A percentile compares a stretch with the other conserved stretches of the same genome.
Evolutionary conservation across 495 filamentous ascomycete genomes (phyloP).

Genomic region (Ramalina intermedia): DNA sequence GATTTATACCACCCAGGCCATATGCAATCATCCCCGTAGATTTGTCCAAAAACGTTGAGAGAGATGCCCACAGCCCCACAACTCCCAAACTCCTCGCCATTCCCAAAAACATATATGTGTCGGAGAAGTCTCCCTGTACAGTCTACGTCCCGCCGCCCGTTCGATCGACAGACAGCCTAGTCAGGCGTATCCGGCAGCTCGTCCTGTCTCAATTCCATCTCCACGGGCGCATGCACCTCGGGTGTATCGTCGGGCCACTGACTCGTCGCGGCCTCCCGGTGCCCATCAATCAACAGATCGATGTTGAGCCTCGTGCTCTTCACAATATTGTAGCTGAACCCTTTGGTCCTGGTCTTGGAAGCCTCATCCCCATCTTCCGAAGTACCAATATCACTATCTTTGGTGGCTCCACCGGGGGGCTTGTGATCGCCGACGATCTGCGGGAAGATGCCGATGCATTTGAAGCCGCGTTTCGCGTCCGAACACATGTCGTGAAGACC

Average conservation of each 20-base stretch:
- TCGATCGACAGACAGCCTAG: background rate
- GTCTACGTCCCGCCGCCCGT: no score
- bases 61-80: no score
- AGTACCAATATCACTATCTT: conserved; percentile 31
- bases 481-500: conserved; percentile 33
- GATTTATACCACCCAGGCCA: no score
- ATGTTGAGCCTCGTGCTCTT: conserved; percentile 36
- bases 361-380: conserved; percentile 11
- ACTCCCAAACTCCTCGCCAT: no score
- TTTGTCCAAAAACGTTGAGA: no score
- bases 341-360: conserved; percentile 22
- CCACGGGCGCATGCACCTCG: conserved; percentile 1
- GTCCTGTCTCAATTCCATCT: conserved; percentile 1
- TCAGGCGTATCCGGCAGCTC: background rate
- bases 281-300: conserved; percentile 12
- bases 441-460: conserved; percentile 32
- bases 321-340: conserved; percentile 30
- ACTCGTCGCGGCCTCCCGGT: conserved; percentile 17
- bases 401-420: conserved; percentile 22
- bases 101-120: no score
- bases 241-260: conserved; percentile 10
- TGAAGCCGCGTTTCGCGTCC: conserved; percentile 17
- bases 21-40: no score
- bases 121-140: no score
- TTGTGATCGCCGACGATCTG: conserved; percentile 32